Evolutionary conservation across 495 filamentous ascomycete species (phyloP), one percentile per base, ranked within the genome.

Genomic region (Tirmania nivea): DNA sequence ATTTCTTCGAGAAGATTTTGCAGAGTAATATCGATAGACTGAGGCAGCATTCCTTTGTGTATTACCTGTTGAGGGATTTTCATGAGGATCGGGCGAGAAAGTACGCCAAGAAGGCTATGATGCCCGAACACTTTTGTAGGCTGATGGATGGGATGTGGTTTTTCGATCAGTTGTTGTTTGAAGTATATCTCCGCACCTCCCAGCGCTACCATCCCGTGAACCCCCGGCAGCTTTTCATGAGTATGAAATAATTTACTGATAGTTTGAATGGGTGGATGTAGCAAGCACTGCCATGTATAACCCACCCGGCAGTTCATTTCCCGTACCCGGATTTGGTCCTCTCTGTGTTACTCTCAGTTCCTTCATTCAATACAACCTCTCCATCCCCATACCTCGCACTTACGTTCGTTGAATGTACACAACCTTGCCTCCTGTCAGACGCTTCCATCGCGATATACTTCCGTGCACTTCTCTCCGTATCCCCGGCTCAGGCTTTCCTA

Each of bases 31-130:
- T 64, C 8, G 62, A 64, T 52, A 50, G 59, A 17, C 50, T 64
- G 2, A 64, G 64, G 52, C 60, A 61, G 34, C 51, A 60, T 14
- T 56, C 58, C 5, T 57, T 64, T 45, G 31, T 61, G 1, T 64
- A 64, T 49, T 64, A 64, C 39, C 50, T 64, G 12, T 45, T 64
- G 19, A 61, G 58, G 6, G 62, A 64, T 52, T 62, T 53, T 19
- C 59, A 62, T n/a, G 20, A 34, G 14, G 52, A 19, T 4, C 20
- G 20, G 11, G 5, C 49, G 49, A n/a, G 12, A 12, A 50, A 20
- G 19, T 61, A 61, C 37, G 51, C 59, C 11, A 8, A 47, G 3
- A 54, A 52, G 16, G 52, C 49, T 17, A 34, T 57, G 8, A 60
- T 61, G 31, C 59, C 52, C 25, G 49, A 54, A 10, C 60, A 61